Conservation (phyloP, 1,284 basidiomycete genomes). For the Ganoderma sp. region DNA sequence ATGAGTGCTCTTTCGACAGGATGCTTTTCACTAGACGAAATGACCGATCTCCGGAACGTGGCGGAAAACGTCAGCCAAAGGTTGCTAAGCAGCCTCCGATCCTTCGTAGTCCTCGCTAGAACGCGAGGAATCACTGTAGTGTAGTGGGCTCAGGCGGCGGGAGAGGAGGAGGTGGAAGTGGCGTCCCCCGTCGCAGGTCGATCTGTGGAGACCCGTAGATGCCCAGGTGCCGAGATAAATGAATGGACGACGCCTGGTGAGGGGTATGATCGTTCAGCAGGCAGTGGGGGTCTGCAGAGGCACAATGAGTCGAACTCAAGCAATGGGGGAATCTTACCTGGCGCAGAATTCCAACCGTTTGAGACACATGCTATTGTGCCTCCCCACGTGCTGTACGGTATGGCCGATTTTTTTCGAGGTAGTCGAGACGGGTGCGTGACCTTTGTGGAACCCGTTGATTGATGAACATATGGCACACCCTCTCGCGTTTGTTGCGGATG, state of each 20-base stretch:
- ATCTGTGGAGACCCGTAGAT: too few relatives aligned
- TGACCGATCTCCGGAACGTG: constrained; percentile 89
- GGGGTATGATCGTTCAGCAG: too few relatives aligned
- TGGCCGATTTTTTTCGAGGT: constrained; percentile 78
- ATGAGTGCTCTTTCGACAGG: too few relatives aligned
- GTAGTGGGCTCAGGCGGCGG: constrained; percentile 43
- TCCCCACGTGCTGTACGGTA: constrained; percentile 69
- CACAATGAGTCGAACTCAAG: too few relatives aligned
- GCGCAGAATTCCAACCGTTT: constrained; percentile 65
- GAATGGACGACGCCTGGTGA: too few relatives aligned
- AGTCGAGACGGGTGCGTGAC: constrained; percentile 72
- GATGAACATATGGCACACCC: too few relatives aligned
- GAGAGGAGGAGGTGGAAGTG: constrained; percentile 40
- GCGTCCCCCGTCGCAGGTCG: too few relatives aligned
- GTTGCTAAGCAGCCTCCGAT: constrained; percentile 79
- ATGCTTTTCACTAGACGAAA: too few relatives aligned
- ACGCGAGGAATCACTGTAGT: constrained; percentile 48
- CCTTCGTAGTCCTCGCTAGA: constrained; percentile 60
- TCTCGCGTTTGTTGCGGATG: constrained; percentile 54
- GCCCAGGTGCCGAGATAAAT: too few relatives aligned
- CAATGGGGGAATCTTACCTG: constrained; percentile 51
- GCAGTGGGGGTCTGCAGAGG: too few relatives aligned
- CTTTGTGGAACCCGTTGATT: constrained; percentile 75
- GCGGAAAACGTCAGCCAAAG: constrained; percentile 96
- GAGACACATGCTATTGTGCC: constrained; percentile 53